Evolutionary conservation across 208 protist genomes (phyloP).

Genomic region (Leishmania martiniquensis): DNA sequence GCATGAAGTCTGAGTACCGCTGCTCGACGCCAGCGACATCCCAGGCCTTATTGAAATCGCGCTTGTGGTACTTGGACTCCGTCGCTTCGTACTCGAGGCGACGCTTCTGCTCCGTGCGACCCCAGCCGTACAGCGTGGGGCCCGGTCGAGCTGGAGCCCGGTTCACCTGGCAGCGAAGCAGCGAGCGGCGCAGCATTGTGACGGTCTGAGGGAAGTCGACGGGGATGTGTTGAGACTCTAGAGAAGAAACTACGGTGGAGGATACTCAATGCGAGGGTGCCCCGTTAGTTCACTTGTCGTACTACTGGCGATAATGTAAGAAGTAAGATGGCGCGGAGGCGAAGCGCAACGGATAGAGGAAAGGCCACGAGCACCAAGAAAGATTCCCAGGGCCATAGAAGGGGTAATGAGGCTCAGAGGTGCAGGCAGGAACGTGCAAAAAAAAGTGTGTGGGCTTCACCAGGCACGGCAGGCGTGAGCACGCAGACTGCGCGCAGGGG

Average conservation of each 20-base stretch:
- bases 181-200: constrained; percentile 79
- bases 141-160: constrained; percentile 85
- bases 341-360: not conserved
- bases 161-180: constrained; percentile 68
- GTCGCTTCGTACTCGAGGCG: constrained; percentile 92
- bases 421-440: not conserved
- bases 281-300: not conserved
- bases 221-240: not conserved
- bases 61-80: constrained; percentile 91
- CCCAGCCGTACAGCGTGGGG: constrained; percentile 91
- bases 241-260: constrained; percentile 1
- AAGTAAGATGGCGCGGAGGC: not conserved
- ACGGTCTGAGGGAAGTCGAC: not conserved
- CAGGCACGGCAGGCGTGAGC: not conserved
- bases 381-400: not conserved
- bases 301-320: not conserved
- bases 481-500: not conserved
- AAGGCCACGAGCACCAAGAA: not conserved
- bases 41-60: constrained; percentile 93
- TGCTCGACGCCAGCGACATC: constrained; percentile 89
- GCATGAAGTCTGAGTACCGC: constrained; percentile 90
- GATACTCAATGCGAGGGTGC: not conserved
- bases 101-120: constrained; percentile 90
- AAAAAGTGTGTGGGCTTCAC: not conserved
- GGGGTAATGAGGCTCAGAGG: not conserved